A percentile compares a stretch with the other conserved stretches of the same genome.
Conservation (phyloP, 176 grass and related monocot genomes). For the Echinochloa phyllopogon region DNA sequence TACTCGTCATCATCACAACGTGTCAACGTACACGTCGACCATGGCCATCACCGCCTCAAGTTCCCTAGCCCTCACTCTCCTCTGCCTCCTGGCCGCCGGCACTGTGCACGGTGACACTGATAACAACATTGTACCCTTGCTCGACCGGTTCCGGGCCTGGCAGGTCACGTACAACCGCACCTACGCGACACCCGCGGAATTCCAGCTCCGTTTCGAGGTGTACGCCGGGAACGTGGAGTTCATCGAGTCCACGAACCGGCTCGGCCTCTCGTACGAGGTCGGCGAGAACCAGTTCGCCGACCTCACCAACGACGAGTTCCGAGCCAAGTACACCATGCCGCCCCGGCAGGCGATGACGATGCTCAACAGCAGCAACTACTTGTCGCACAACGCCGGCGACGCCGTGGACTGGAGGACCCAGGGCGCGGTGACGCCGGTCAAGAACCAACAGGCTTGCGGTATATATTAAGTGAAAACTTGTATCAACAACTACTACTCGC, state of each 20-base stretch:
- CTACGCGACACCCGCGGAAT: neutral
- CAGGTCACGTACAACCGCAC: neutral
- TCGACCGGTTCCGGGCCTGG: slow-evolving; percentile 17
- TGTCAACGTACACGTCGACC: too few relatives aligned
- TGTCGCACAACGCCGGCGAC: neutral
- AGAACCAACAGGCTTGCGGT: slow-evolving; percentile 62
- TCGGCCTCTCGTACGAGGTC: neutral
- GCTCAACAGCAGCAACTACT: too few relatives aligned
- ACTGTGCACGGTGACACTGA: too few relatives aligned
- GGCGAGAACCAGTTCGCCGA: slow-evolving; percentile 49
- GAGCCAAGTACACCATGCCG: neutral
- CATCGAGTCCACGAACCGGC: slow-evolving; percentile 34
- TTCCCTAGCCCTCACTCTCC: too few relatives aligned
- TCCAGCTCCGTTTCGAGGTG: slow-evolving; percentile 20
- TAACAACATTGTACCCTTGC: too few relatives aligned
- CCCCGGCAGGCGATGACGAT: too few relatives aligned
- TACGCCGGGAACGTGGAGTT: slow-evolving; percentile 23
- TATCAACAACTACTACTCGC: too few relatives aligned
- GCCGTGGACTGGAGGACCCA: slow-evolving; percentile 53
- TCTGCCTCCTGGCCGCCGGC: too few relatives aligned
- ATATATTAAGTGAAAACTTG: too few relatives aligned
- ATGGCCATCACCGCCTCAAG: too few relatives aligned
- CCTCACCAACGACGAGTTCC: slow-evolving; percentile 44
- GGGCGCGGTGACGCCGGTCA: slow-evolving; percentile 60
- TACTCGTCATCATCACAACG: too few relatives aligned